Evolutionary conservation across 352 stramenopile genomes (phyloP), one percentile per base, ranked within the genome.

Genomic region (Phytophthora colocasiae): DNA sequence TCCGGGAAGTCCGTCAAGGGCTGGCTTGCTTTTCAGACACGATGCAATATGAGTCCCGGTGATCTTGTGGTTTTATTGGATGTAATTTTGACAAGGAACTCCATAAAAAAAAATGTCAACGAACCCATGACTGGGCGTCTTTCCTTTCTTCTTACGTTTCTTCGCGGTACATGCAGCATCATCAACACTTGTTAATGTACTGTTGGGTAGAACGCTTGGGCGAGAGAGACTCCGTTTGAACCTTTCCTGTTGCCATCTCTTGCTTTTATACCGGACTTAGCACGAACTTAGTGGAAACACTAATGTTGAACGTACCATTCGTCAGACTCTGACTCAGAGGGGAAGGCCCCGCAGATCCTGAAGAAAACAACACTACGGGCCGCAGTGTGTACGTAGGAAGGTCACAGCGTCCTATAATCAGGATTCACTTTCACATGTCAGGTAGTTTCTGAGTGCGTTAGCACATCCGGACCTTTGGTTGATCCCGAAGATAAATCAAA

Each of bases 11-110:
- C 6, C 72, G 72, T 6, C 68, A 80, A 27, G 72, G 72, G 0
- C 34, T 77, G 11, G 63, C 67, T 10, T 72, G 68, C 39, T 80
- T 77, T 53, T 75, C 63, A 2, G 72, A 80, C 43, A 69, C 68
- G 6, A 80, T 80, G 72, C 24, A n/a, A n/a, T 79, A 71, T 29
- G 66, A 78, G 32, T 58, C 59, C 27, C 55, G 46, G 24, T 66
- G 62, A 59, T 51, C 41, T 43, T 8, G 17, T 54, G 22, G 40
- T 52, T 27, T 27, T 45, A 47, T 34, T 47, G 26, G 53, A 66
- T 64, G 44, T 53, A 55, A 12, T 58, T 68, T 69, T 62, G 48
- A 52, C 10, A 63, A 15, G 41, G 14, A 11, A 45, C 34, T 11
- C 59, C 64, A 31, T 68, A 77, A 19, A 19, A 19, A 1, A 19